phyloP scores from a whole-genome alignment of 768 basidiomycete species.

The Suillus americanus region DNA sequence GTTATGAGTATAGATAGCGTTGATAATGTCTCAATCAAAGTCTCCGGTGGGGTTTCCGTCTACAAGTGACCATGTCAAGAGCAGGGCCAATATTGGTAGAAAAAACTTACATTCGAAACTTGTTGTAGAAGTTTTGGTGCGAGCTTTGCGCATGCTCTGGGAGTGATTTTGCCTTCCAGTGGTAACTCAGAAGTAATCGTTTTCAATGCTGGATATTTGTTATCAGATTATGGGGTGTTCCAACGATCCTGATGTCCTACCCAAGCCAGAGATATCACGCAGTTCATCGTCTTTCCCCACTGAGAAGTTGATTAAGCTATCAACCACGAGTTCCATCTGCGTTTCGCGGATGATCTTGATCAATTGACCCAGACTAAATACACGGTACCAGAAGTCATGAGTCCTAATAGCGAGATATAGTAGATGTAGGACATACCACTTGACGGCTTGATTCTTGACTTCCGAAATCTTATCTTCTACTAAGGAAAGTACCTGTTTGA shows the following conservation, averaged over 20 bases:
- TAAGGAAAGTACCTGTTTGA: slow-evolving; percentile 79
- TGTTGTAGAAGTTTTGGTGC: slow-evolving; percentile 82
- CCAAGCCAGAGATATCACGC: slow-evolving; percentile 91
- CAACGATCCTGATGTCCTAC: slow-evolving; percentile 37
- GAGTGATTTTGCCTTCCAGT: slow-evolving; percentile 75
- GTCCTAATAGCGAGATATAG: background rate
- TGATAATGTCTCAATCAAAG: slow-evolving; percentile 78
- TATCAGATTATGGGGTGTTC: background rate
- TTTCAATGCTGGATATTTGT: slow-evolving; percentile 68
- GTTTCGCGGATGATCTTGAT: slow-evolving; percentile 84
- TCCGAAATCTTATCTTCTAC: slow-evolving; percentile 96
- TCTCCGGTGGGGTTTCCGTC: slow-evolving; percentile 74
- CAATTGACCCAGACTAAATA: slow-evolving; percentile 76
- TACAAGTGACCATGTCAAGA: slow-evolving; percentile 24
- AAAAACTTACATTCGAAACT: slow-evolving; percentile 61
- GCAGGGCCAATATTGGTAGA: background rate
- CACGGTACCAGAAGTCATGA: background rate
- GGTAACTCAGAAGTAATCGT: slow-evolving; percentile 92
- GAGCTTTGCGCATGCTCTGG: slow-evolving; percentile 78
- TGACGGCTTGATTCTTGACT: slow-evolving; percentile 97
- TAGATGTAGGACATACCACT: slow-evolving; percentile 61
- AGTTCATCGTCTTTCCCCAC: slow-evolving; percentile 88
- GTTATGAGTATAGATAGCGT: slow-evolving; percentile 87
- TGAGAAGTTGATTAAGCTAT: slow-evolving; percentile 85
- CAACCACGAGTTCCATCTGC: slow-evolving; percentile 85